Evolutionary conservation across 73 alveolate species (phyloP).

Genomic region (Stentor coeruleus): DNA sequence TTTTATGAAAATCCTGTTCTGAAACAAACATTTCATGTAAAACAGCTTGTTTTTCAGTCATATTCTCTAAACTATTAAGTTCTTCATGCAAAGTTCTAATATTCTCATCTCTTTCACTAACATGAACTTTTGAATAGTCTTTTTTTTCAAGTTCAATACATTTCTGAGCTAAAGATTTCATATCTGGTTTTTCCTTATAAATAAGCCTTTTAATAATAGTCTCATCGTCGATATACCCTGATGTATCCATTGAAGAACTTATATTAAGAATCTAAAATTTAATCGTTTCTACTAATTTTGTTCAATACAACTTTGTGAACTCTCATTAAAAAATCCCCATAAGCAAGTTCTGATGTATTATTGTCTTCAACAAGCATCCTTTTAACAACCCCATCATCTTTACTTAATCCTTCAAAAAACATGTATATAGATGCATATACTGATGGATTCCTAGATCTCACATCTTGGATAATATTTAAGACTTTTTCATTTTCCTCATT

Average conservation of each 20-base stretch:
- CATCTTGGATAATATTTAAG: neutral
- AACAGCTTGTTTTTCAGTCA: neutral
- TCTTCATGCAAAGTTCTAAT: neutral
- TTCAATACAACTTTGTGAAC: no score
- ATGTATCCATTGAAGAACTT: neutral
- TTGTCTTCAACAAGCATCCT: constrained; percentile 1
- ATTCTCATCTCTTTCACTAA: neutral
- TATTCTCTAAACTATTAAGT: neutral
- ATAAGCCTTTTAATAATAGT: neutral
- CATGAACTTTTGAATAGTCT: neutral
- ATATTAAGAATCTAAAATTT: no score
- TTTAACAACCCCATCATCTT: neutral
- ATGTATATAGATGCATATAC: neutral
- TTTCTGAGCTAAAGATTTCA: neutral
- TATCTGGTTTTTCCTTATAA: neutral
- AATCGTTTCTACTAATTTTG: no score
- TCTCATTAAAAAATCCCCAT: neutral
- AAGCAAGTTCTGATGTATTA: neutral
- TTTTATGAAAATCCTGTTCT: no score
- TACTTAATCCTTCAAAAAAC: neutral
- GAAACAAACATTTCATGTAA: neutral
- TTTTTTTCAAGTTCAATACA: neutral
- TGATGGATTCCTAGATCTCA: neutral
- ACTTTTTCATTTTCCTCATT: neutral
- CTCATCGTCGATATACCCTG: neutral